Evolutionary conservation across 2,329 filamentous ascomycete species (phyloP), one percentile per base, ranked within the genome.

Genomic region (Ascochyta fabae): DNA sequence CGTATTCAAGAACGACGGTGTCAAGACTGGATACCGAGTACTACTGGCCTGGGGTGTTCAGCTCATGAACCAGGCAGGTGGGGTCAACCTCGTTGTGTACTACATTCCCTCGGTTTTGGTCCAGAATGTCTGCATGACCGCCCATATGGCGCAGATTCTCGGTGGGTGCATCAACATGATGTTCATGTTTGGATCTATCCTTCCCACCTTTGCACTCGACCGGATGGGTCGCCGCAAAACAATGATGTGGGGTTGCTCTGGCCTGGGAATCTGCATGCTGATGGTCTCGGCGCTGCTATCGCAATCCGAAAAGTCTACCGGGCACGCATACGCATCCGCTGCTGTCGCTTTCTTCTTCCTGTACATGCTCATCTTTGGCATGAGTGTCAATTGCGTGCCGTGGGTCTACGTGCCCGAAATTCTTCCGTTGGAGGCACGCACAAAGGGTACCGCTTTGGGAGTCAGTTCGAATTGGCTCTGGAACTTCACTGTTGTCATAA

Each of bases 341-440:
- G 27, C 27, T 12, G 87, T 87, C 0, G 87, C 86, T 0, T 84
- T 84, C 1, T 88, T 91, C 72, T 91, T 89, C 67, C 78, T 88
- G 36, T 89, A 86, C 70, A 88, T 86, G 0, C 81, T 79, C 0
- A 78, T 86, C 0, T 89, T 89, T 58, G 87, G 85, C n/a, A 84
- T 85, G 0, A 86, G 85, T 0, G 87, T 84, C 84, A 67, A 86
- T 3, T 83, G 80, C 0, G 80, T 83, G 3, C 79, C 80, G 0
- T 74, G 75, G 82, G 72, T 89, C 0, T 88, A 88, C 52, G 86
- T 86, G 0, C 86, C 88, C 2, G 88, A 92, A 69, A 91, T 91
- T 9, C 34, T 47, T 4, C 44, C 9, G 16, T 12, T 47, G 9
- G 44, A 47, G 33, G 44, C 40, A 13, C 31, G 48, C 31, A 52